Evolutionary conservation across 1,139 yeast genomes (phyloP), one percentile per base, ranked within the genome.

Genomic region (Kurtzmaniella natalensis): DNA sequence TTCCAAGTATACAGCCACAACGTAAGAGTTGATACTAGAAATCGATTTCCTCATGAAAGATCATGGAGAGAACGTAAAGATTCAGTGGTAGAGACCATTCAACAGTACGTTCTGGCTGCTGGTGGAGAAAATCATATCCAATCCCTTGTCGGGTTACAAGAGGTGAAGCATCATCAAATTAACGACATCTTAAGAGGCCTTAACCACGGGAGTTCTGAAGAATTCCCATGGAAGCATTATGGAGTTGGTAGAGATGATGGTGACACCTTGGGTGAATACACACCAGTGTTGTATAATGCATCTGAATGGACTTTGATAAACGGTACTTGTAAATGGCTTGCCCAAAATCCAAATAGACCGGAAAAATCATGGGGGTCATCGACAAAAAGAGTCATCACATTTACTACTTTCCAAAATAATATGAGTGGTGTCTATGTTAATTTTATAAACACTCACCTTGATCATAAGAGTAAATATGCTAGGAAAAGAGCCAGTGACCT

Each of bases 241-340:
- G 74, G 74, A 2, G 66, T 62, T n/a, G 76, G 77, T 2, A 52
- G 77, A 46, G 70, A 67, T 33, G 76, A 72, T 47, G 77, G 77
- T 4, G 44, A 47, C 9, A 48, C 50, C 5, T 44, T 48, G 4
- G 76, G 77, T 5, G 78, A 72, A 40, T 69, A 55, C 39, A 60
- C 72, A 28, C 76, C 77, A 1, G 57, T 72, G 15, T 55, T 65
- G 27, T 70, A 59, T 43, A 55, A 62, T 33, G 49, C 54, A 4
- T 37, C 46, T 2, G 57, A 51, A 18, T 57, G 70, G 55, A 36
- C 46, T 14, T 37, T 69, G 17, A 27, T 61, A 7, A 51, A 57
- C 20, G 55, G 57, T 35, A 57, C 61, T 14, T 66, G 71, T n/a
- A 55, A 57, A 37, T 71, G 77, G 76, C 48, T 70, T 26, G 60